These are phyloP conservation scores for Boeremia exigua DNA, from an alignment of 2,329 filamentous ascomycete genomes.

Conservation along the genomic window DNA sequence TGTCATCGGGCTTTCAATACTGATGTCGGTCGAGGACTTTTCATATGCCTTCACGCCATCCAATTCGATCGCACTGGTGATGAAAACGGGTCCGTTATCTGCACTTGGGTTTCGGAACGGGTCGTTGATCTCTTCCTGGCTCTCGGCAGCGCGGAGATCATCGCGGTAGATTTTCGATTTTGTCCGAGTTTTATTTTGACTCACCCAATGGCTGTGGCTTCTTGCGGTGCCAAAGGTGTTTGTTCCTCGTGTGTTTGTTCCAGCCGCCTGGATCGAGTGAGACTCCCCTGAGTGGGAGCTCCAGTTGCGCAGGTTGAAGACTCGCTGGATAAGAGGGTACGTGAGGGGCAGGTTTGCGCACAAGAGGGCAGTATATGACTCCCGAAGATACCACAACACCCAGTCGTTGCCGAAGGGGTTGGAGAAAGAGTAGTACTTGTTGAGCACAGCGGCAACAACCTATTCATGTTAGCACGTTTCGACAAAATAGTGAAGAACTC, in stretches of 20 bases:
- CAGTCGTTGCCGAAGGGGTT: constrained; percentile 63
- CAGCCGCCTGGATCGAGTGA: constrained; percentile 5
- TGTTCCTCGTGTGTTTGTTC: constrained; percentile 5
- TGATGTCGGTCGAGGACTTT: constrained; percentile 14
- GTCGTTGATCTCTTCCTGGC: constrained; percentile 30
- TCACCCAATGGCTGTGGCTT: constrained; percentile 21
- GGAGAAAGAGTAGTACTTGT: constrained; percentile 67
- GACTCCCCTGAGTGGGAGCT: constrained; percentile 29
- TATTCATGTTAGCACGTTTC: background rate
- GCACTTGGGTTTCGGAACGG: constrained; percentile 23
- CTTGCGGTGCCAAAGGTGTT: constrained; percentile 6
- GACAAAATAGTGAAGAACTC: constrained; percentile 1
- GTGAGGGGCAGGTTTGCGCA: constrained; percentile 67
- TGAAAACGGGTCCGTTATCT: constrained; percentile 25
- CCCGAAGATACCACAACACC: constrained; percentile 65
- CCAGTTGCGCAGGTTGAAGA: constrained; percentile 50
- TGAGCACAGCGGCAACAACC: constrained; percentile 64
- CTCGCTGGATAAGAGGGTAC: constrained; percentile 62
- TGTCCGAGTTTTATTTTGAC: constrained; percentile 15
- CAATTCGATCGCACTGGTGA: constrained; percentile 36
- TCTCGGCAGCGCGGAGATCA: constrained; percentile 26
- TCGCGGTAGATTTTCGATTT: constrained; percentile 23
- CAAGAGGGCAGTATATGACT: constrained; percentile 64
- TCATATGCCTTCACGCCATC: constrained; percentile 24
- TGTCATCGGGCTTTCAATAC: constrained; percentile 18